Evolutionary conservation across 108 stramenopile genomes (phyloP).

Genomic region (Pseudonitzschia multistriata): DNA sequence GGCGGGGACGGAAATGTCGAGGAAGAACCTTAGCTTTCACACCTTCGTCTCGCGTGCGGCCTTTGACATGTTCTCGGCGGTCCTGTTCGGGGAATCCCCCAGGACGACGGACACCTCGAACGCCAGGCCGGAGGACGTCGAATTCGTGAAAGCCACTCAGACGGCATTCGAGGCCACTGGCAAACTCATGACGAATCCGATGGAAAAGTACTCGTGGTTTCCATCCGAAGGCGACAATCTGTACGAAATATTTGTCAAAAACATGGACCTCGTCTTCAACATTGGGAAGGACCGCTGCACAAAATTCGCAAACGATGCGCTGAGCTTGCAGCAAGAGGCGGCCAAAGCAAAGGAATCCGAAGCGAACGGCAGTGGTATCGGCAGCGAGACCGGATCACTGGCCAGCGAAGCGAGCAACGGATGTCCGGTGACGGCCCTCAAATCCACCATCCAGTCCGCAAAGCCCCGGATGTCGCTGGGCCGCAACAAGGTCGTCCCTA

Average conservation of each 20-base stretch:
- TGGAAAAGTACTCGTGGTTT: background rate
- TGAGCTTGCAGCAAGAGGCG: background rate
- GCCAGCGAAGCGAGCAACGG: background rate
- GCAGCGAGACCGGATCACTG: background rate
- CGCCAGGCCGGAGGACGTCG: background rate
- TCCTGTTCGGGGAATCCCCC: background rate
- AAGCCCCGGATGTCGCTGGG: background rate
- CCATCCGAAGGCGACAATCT: background rate
- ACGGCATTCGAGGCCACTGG: slow-evolving; percentile 1
- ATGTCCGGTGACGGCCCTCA: background rate
- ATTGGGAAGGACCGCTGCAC: background rate
- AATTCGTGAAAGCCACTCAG: background rate
- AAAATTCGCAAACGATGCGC: no score
- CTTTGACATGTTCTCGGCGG: slow-evolving; percentile 9
- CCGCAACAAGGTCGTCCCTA: background rate
- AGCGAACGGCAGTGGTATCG: background rate
- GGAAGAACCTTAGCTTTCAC: background rate
- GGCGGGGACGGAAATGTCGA: background rate
- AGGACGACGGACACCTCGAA: background rate
- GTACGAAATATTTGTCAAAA: background rate
- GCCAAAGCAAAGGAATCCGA: background rate
- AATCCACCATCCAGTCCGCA: background rate
- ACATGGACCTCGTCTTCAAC: background rate
- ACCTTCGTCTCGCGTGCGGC: background rate
- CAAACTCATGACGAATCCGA: background rate